Base-by-base conservation (phyloP, 2,329 filamentous ascomycete genomes). In the Fusarium armeniacum region DNA sequence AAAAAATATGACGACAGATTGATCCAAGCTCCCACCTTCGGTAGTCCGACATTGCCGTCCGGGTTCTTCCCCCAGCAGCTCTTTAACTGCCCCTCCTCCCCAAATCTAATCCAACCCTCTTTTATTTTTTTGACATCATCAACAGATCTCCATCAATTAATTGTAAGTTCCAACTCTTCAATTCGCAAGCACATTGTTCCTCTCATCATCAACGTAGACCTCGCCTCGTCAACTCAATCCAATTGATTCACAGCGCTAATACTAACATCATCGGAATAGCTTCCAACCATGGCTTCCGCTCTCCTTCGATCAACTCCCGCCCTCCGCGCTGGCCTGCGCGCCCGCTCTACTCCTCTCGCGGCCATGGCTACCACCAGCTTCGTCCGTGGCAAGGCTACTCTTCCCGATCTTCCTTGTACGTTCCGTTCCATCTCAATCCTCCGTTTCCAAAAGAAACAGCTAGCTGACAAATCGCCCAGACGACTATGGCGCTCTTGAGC, bases 401-500 rank as follows among this genome's bases (percentile, higher is more conserved):
- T 99, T 43, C 96, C 96, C 70, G 94, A 98, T 77, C 90, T 98
- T n/a, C 73, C 82, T 28, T 87, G 85, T 87, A 62, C 38, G 22
- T 5, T 35, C 13, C 33, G 7, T 33, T 16, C 33, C n/a, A 20
- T 24, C 15, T 12, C 18, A 24, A 41, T 10, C 6, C 30, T 22
- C 32, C 30, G 36, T 11, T 15, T 6, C 20, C 28, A 28, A 28
- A 28, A 28, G 3, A 24, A 26, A 45, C 18, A 15, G 32, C n/a
- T 41, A 52, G 16, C 51, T 64, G 16, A 57, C 30, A 41, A 45
- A 38, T 38, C 36, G 28, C 24, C n/a, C 4, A 97, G 95, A 98
- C 80, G 96, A 98, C 86, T 99, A 98, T 82, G 93, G 91, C 79
- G 96, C 94, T 54, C 93, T 99, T 76, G 96, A 99, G 84, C 89